phyloP scores from a whole-genome alignment of 371 early-diverging fungal genomes.

The Rhizopus microsporus region DNA sequence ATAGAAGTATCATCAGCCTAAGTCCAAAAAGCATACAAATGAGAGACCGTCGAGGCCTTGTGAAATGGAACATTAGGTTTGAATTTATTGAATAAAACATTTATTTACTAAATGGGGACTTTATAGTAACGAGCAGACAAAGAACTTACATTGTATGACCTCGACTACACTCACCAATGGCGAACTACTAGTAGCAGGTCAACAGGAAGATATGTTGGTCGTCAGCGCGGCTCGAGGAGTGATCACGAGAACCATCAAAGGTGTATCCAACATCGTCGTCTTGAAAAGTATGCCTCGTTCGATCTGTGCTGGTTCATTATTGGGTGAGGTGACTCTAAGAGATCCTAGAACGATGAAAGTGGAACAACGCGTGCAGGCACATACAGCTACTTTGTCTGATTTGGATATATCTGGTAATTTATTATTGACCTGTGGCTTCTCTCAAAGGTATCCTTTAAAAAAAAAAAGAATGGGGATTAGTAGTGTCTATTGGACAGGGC shows the following conservation, averaged over 20 bases:
- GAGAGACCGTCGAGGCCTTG: slow-evolving; percentile 69
- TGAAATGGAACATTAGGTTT: slow-evolving; percentile 70
- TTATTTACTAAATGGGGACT: neutral
- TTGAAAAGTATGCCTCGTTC: slow-evolving; percentile 66
- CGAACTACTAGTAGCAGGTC: slow-evolving; percentile 70
- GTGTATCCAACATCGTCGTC: slow-evolving; percentile 62
- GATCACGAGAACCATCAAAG: slow-evolving; percentile 49
- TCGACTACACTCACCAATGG: slow-evolving; percentile 63
- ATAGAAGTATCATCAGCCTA: slow-evolving; percentile 69
- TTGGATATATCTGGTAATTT: slow-evolving; percentile 76
- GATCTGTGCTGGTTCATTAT: slow-evolving; percentile 70
- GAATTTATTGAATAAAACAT: slow-evolving; percentile 5
- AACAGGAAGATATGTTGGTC: slow-evolving; percentile 61
- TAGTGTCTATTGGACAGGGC: neutral
- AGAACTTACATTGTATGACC: slow-evolving; percentile 70
- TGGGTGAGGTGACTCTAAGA: slow-evolving; percentile 67
- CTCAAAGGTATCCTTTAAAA: slow-evolving; percentile 49
- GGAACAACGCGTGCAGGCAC: slow-evolving; percentile 74
- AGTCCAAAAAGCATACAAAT: slow-evolving; percentile 68
- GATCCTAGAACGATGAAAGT: slow-evolving; percentile 72
- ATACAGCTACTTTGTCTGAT: slow-evolving; percentile 76
- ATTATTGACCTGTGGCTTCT: slow-evolving; percentile 80
- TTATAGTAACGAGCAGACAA: slow-evolving; percentile 54
- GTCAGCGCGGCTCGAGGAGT: slow-evolving; percentile 72
- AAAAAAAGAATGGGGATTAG: neutral